Conservation (phyloP, 2,329 filamentous ascomycete genomes). For the Neofusicoccum kwambonambiense region DNA sequence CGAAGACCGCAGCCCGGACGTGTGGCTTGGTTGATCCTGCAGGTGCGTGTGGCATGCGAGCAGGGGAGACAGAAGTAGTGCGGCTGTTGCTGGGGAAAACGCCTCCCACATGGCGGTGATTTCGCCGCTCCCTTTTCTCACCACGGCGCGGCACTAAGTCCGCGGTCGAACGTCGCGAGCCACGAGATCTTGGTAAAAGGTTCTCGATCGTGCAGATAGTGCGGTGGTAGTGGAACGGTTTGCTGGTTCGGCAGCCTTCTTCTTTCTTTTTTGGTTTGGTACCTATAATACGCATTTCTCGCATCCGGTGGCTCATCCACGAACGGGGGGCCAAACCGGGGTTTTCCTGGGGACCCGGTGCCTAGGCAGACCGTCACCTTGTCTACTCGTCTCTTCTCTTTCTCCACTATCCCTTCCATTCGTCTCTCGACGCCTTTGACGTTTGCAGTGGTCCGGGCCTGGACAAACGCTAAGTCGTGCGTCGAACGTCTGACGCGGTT, state of each 20-base stretch:
- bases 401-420: no score
- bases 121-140: not conserved
- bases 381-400: not conserved
- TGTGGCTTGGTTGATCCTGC: conserved; percentile 1
- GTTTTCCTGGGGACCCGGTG: not conserved
- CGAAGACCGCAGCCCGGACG: not conserved
- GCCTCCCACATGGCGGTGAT: not conserved
- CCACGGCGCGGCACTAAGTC: not conserved
- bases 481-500: not conserved
- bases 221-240: not conserved
- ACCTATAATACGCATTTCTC: no score
- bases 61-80: no score
- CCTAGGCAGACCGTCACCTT: no score
- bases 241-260: not conserved
- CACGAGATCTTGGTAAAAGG: conserved; percentile 1
- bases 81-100: no score
- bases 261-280: not conserved
- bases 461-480: not conserved
- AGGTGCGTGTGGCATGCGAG: not conserved
- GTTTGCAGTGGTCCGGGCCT: not conserved
- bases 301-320: not conserved
- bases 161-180: not conserved
- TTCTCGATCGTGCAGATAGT: not conserved
- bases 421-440: not conserved
- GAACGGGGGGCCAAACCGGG: not conserved